Evolutionary conservation across 495 filamentous ascomycete species (phyloP).

Genomic region (Aeminium ludgeri): DNA sequence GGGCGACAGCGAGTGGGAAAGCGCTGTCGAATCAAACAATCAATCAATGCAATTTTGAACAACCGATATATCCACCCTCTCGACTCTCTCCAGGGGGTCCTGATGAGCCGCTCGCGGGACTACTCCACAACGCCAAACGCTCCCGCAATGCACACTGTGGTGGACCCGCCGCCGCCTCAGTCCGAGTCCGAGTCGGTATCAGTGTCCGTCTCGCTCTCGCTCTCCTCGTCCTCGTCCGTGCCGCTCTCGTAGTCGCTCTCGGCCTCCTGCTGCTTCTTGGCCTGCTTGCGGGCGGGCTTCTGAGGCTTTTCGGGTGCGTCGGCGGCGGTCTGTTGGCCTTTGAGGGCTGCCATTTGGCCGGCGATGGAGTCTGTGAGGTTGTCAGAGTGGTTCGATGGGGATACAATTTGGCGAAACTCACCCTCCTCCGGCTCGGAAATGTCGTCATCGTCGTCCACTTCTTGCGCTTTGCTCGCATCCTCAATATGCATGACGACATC

Average conservation of each 20-base stretch:
- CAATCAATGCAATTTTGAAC: too few species aligned
- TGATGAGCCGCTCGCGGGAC: too few species aligned
- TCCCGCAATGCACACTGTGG: too few species aligned
- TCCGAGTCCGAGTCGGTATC: conserved; percentile 51
- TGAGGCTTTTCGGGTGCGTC: conserved; percentile 4
- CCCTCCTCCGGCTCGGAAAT: conserved; percentile 97
- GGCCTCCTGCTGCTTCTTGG: conserved; percentile 34
- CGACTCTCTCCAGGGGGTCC: too few species aligned
- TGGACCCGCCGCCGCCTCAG: conserved; percentile 4
- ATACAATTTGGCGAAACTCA: conserved; percentile 28
- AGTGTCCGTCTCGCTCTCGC: conserved; percentile 46
- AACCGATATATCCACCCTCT: too few species aligned
- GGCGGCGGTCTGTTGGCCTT: conserved; percentile 38
- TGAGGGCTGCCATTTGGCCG: conserved; percentile 84
- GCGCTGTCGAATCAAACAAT: too few species aligned
- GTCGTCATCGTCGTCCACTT: conserved; percentile 71
- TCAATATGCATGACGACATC: conserved; percentile 82
- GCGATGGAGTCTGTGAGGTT: conserved; percentile 62
- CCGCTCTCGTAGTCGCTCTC: conserved; percentile 44
- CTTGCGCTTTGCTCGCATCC: conserved; percentile 66
- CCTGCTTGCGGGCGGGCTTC: conserved; percentile 30
- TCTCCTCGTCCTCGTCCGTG: conserved; percentile 29
- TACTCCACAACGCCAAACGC: too few species aligned
- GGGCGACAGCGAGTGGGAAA: too few species aligned
- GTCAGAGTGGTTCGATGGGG: background rate